phyloP scores from a whole-genome alignment of 2,329 filamentous ascomycete genomes.

The Gaeumannomyces tritici region DNA sequence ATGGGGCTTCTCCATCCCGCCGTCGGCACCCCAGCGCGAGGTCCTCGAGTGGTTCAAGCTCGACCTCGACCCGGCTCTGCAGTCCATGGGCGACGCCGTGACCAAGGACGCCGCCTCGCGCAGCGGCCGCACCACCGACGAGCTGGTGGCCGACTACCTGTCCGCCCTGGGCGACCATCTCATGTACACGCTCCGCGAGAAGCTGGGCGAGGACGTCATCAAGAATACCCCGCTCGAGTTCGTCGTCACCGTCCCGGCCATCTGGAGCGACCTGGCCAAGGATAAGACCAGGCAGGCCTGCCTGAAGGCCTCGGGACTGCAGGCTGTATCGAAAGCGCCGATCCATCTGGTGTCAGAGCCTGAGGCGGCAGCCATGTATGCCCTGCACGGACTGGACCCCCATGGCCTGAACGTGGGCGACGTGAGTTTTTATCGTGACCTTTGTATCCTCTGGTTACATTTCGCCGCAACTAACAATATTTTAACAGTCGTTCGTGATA shows the following conservation, averaged over 20 bases:
- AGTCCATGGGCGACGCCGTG: conserved; percentile 20
- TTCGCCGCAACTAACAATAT: background rate
- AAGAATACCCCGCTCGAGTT: conserved; percentile 38
- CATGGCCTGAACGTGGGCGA: conserved; percentile 32
- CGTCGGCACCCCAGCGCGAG: conserved; percentile 26
- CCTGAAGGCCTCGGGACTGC: conserved; percentile 13
- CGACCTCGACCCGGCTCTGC: conserved; percentile 27
- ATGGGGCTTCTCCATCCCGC: conserved; percentile 41
- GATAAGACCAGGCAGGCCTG: conserved; percentile 37
- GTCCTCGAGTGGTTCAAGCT: conserved; percentile 40
- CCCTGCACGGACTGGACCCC: conserved; percentile 31
- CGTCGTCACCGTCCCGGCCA: conserved; percentile 43
- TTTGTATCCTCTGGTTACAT: background rate
- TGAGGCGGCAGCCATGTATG: conserved; percentile 41
- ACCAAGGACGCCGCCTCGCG: conserved; percentile 13
- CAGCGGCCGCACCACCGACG: conserved; percentile 24
- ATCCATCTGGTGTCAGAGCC: conserved; percentile 36
- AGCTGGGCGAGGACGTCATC: conserved; percentile 30
- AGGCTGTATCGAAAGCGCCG: background rate
- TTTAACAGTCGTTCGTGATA: conserved; percentile 32
- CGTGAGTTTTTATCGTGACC: background rate
- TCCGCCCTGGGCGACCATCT: conserved; percentile 38
- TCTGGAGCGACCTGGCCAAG: conserved; percentile 47
- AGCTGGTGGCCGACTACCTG: conserved; percentile 37
- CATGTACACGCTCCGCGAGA: conserved; percentile 29